Conservation (phyloP, 2,329 filamentous ascomycete species). For the Pseudocercospora musae region DNA sequence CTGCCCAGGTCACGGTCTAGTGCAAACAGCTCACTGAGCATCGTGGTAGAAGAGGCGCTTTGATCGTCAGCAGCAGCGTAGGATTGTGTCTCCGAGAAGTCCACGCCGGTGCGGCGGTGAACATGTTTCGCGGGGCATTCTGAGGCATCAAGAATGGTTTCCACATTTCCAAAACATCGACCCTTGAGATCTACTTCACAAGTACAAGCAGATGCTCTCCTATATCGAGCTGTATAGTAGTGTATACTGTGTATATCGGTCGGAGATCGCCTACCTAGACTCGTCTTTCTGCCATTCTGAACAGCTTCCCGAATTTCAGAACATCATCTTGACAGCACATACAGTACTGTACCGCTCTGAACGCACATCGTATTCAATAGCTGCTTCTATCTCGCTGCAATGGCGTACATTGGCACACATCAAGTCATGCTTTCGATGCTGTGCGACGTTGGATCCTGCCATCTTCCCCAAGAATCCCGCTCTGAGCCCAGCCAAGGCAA, state of each 20-base stretch:
- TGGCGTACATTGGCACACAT: neutral
- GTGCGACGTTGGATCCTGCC: neutral
- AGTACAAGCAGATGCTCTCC: too few relatives aligned
- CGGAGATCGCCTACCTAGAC: neutral
- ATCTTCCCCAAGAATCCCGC: neutral
- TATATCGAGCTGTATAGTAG: neutral
- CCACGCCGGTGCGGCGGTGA: slow-evolving; percentile 1
- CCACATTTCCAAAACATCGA: neutral
- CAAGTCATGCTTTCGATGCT: neutral
- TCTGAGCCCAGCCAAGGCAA: neutral
- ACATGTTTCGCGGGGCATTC: slow-evolving; percentile 12
- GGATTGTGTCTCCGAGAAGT: neutral
- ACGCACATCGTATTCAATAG: neutral
- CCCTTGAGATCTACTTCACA: too few relatives aligned
- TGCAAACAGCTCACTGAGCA: neutral
- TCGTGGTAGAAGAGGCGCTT: neutral
- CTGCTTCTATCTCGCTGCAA: neutral
- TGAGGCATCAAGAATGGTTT: neutral
- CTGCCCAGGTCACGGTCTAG: neutral
- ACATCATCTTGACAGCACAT: neutral
- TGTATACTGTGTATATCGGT: too few relatives aligned
- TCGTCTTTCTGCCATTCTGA: neutral
- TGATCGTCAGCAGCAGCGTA: neutral
- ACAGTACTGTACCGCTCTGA: neutral
- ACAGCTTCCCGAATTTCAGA: too few relatives aligned